Conservation (phyloP, 345 rosid genomes). For the Mallotus nudiflorus region DNA sequence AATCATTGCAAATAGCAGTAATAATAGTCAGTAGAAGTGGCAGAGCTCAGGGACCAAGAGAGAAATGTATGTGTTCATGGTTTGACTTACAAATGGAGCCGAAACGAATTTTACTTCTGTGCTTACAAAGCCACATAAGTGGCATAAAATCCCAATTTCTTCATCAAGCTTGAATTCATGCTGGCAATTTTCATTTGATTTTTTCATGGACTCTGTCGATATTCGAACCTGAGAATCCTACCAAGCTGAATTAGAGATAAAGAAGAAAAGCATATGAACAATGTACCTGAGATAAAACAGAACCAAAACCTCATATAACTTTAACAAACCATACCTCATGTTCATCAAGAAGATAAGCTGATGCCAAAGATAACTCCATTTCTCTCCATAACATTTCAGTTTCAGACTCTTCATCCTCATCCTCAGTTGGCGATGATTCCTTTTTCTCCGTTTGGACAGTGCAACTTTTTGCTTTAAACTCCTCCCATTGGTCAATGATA, state of each 20-base stretch:
- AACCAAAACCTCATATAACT: not conserved
- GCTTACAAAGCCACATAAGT: slow-evolving; percentile 63
- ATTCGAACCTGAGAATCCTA: slow-evolving; percentile 33
- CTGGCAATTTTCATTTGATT: slow-evolving; percentile 46
- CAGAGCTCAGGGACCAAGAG: not conserved
- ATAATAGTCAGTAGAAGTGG: no score
- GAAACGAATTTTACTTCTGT: slow-evolving; percentile 74
- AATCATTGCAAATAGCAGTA: not conserved
- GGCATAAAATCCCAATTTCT: slow-evolving; percentile 78
- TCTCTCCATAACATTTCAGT: slow-evolving; percentile 84
- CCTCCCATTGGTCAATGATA: slow-evolving; percentile 69
- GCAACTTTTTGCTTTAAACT: slow-evolving; percentile 43
- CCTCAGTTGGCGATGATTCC: slow-evolving; percentile 39
- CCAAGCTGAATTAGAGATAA: slow-evolving; percentile 17
- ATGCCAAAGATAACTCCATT: slow-evolving; percentile 80
- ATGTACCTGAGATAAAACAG: not conserved
- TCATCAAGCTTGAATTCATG: slow-evolving; percentile 68
- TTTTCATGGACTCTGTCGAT: slow-evolving; percentile 38
- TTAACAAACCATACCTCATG: slow-evolving; percentile 52
- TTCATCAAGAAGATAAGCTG: slow-evolving; percentile 69
- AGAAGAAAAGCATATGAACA: not conserved
- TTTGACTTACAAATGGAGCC: slow-evolving; percentile 82
- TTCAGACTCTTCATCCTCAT: slow-evolving; percentile 69
- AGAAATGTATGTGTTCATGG: not conserved
- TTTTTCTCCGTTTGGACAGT: slow-evolving; percentile 27